Conservation (phyloP, 1,139 yeast species). For the Sugiyamaella novakii region DNA sequence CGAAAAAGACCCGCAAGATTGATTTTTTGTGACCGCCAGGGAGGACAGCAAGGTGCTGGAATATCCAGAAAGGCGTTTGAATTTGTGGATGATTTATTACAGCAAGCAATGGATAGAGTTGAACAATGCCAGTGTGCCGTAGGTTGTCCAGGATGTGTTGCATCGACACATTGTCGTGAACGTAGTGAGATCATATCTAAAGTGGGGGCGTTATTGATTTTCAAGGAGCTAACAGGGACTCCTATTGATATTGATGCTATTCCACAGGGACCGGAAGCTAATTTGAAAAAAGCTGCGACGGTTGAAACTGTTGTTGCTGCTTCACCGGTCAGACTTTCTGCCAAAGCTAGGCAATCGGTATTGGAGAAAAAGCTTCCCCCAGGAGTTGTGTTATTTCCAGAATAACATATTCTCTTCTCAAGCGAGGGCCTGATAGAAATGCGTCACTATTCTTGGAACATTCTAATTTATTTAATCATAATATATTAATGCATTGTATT, state of each 20-base stretch:
- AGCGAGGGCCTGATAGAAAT: too few relatives aligned
- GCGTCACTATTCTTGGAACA: too few relatives aligned
- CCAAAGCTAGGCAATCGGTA: conserved; percentile 1
- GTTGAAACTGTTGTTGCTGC: conserved; percentile 68
- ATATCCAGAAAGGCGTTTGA: conserved; percentile 77
- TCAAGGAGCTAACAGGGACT: conserved; percentile 50
- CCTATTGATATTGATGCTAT: conserved; percentile 55
- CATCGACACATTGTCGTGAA: conserved; percentile 78
- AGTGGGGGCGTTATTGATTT: conserved; percentile 76
- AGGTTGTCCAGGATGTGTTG: conserved; percentile 91
- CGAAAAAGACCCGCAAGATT: conserved; percentile 84
- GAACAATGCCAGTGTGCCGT: conserved; percentile 71
- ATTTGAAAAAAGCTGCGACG: conserved; percentile 60
- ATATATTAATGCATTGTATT: conserved; percentile 2
- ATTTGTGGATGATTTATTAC: conserved; percentile 64
- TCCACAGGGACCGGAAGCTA: conserved; percentile 81
- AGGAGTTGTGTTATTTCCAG: conserved; percentile 7
- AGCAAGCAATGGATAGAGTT: conserved; percentile 60
- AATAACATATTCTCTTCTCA: too few relatives aligned
- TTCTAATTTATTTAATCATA: conserved; percentile 8
- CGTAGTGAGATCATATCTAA: conserved; percentile 80
- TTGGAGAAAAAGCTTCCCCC: conserved; percentile 2
- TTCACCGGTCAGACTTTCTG: conserved; percentile 16
- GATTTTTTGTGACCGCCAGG: conserved; percentile 79
- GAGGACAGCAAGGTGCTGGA: conserved; percentile 79